Evolutionary conservation across 345 rosid genomes (phyloP), one percentile per base, ranked within the genome.

Genomic region (Psidium guajava): DNA sequence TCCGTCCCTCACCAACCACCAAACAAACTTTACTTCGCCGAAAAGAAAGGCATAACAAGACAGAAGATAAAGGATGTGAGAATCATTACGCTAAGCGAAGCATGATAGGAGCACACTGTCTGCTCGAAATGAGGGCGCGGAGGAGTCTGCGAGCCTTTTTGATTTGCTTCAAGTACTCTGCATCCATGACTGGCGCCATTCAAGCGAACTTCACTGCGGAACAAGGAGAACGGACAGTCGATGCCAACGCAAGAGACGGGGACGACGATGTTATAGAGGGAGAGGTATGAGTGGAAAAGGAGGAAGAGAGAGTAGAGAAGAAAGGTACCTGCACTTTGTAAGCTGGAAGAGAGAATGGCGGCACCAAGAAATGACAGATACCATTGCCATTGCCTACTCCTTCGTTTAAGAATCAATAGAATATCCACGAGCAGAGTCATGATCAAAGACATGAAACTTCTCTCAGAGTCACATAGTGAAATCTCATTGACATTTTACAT

Each of bases 11-110:
- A 18, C 73, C 73, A 36, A 9, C 47, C 77, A 11, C 49, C 74
- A 47, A 59, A 82, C 82, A 8, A 12, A 36, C n/a, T 10, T 73
- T 59, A 32, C 61, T 56, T 25, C 49, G 11, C 24, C 5, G 6
- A 2, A 57, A 5, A n/a, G 14, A 54, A 25, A 54, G 15, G 24
- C 40, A 73, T 24, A 8, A 51, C 18, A 7, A 42, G 21, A 50
- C 42, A 20, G 24, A 10, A 54, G 27, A 36, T 6, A 53, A 21
- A 51, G 32, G 59, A 28, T 10, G 44, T 28, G 24, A 22, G 69
- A 24, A 82, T 54, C 49, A 24, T 86, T 96, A 96, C 99, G 98
- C 97, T 56, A 96, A 92, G 89, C 98, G 98, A 80, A 96, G 98
- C 95, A 96, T 92, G 85, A 96, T 86, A 82, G 98, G 97, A 89